phyloP scores from a whole-genome alignment of 2,329 filamentous ascomycete genomes.

The Neofusicoccum kwambonambiense region DNA sequence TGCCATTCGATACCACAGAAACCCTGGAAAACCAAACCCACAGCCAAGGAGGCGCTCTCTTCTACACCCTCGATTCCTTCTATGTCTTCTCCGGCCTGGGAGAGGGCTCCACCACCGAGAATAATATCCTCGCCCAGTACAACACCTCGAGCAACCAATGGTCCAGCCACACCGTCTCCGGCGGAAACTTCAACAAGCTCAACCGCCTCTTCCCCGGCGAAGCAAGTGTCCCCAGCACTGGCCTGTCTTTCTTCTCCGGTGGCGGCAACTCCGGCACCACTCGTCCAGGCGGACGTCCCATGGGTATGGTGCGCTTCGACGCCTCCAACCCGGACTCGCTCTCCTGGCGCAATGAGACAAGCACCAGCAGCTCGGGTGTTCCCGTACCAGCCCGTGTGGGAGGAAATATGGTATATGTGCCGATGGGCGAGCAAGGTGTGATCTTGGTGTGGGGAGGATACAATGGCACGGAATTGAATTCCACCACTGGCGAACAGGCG shows the following conservation, averaged over 20 bases:
- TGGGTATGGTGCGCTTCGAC: slow-evolving; percentile 6
- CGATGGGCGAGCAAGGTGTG: slow-evolving; percentile 9
- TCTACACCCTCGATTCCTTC: neutral
- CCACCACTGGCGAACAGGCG: neutral
- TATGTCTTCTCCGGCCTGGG: slow-evolving; percentile 1
- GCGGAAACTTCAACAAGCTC: slow-evolving; percentile 3
- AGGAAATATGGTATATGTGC: slow-evolving; percentile 1
- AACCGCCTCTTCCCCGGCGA: neutral
- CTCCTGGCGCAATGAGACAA: slow-evolving; percentile 8
- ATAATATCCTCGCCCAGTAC: neutral
- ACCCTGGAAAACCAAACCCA: neutral
- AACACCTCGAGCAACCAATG: neutral
- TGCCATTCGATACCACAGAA: neutral
- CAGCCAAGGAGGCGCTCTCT: neutral
- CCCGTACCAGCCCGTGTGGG: neutral
- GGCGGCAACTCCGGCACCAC: neutral
- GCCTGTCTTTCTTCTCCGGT: slow-evolving; percentile 6
- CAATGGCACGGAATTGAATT: neutral
- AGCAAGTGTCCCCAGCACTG: neutral
- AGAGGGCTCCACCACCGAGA: neutral
- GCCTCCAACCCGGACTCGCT: neutral
- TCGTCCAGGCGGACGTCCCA: neutral
- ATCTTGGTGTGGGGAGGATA: neutral
- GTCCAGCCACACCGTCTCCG: neutral
- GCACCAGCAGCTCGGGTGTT: neutral